These are phyloP conservation scores for Quercus glauca DNA, from an alignment of 306 rosid species.

Conservation along the genomic window DNA sequence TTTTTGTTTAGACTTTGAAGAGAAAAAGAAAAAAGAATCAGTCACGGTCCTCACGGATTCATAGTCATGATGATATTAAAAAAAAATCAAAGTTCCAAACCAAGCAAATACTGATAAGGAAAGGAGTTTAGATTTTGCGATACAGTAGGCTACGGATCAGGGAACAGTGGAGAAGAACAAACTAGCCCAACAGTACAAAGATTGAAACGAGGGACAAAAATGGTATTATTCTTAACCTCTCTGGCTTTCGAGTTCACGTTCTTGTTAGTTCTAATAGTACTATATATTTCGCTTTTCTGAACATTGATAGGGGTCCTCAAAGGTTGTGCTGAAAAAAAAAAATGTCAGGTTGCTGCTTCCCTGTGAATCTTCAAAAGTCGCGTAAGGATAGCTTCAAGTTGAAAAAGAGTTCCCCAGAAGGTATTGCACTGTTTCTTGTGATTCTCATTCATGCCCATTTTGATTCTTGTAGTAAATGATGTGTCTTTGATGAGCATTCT, in stretches of 20 bases:
- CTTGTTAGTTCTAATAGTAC: background rate
- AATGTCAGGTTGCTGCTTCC: slow-evolving; percentile 48
- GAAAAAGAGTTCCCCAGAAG: slow-evolving; percentile 14
- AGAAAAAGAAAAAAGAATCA: background rate
- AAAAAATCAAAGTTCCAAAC: background rate
- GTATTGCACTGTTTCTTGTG: slow-evolving; percentile 18
- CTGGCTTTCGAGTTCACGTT: background rate
- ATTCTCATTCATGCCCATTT: background rate
- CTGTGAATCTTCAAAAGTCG: slow-evolving; percentile 11
- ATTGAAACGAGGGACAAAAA: background rate
- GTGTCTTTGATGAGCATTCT: background rate
- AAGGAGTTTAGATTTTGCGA: background rate
- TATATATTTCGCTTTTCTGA: background rate
- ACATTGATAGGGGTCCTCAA: background rate
- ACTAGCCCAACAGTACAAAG: background rate
- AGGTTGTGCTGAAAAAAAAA: slow-evolving; percentile 1
- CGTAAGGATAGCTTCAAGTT: slow-evolving; percentile 22
- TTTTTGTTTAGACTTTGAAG: no score
- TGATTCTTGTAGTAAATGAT: background rate
- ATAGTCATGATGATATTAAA: background rate
- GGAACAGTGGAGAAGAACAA: background rate
- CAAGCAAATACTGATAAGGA: background rate
- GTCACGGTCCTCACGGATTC: background rate
- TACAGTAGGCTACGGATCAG: background rate
- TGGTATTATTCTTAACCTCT: background rate